Base-by-base conservation (phyloP, 345 rosid genomes). In the Carallia pectinifolia region DNA sequence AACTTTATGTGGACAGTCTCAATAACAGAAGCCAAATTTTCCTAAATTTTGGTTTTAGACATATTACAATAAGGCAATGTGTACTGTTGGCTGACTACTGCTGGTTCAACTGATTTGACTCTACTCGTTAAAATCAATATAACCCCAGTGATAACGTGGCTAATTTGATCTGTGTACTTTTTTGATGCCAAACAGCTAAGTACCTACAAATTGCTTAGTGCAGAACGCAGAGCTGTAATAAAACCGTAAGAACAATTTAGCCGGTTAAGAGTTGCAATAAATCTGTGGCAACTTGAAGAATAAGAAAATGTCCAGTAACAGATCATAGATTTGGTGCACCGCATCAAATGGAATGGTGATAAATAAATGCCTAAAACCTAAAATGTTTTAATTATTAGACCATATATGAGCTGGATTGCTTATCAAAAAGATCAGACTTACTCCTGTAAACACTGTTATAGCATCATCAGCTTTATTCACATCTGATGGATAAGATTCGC, bases 371-470 rank as follows among this genome's bases (percentile, higher is more conserved):
- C 19, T 12, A 53, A 33, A 37, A 56, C 40, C 33, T 44, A 23
- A 7, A 65, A 2, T 15, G 34, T 29, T 16, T 70, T 29, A 1
- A 55, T 17, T 47, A 62, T 31, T 12, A 19, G 38, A 36, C 27
- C 53, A 37, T 7, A 60, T 44, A 47, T 71, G 60, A 18, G 50
- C 37, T 38, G 53, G 27, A 61, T 58, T 60, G 62, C 68, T 62
- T 47, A 61, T 15, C 54, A n/a, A 23, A 27, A 71, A 53, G 12
- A 59, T 9, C 39, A 66, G 36, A 81, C 97, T 82, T 86, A 95
- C 99, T 58, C 99, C 99, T 12, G 97, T 92, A 76, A 95, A 95
- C 55, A 85, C 97, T 53, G 97, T 95, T 66, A 89, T 81, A 52
- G 92, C 85, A 73, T 87, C 81, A 17, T 76, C 81, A 53, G 84